Conservation (phyloP, 2,329 filamentous ascomycete genomes). For the Penicillium hordei region DNA sequence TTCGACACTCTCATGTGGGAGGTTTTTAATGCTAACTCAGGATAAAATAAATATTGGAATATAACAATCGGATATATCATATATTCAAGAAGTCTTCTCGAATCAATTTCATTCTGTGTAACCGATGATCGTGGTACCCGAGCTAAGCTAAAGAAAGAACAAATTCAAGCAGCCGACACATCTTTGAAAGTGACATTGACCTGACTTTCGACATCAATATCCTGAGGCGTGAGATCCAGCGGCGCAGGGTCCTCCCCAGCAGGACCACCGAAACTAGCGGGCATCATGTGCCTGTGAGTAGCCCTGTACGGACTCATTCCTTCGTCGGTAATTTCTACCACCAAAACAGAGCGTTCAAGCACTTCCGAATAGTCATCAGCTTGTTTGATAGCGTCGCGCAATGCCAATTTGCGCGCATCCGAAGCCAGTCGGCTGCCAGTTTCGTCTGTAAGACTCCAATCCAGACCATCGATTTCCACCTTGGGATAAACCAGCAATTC, state of each 20-base stretch:
- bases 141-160: not conserved
- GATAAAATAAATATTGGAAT: not conserved
- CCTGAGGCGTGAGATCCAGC: slow-evolving; percentile 15
- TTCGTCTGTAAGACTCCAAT: slow-evolving; percentile 29
- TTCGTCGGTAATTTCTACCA: slow-evolving; percentile 17
- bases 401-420: slow-evolving; percentile 22
- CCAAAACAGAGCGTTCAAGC: slow-evolving; percentile 18
- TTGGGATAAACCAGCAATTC: slow-evolving; percentile 18
- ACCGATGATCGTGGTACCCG: not conserved
- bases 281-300: not conserved
- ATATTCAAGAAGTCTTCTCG: not conserved
- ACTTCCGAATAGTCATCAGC: slow-evolving; percentile 25
- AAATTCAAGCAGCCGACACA: not conserved
- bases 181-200: slow-evolving; percentile 10
- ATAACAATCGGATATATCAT: not conserved
- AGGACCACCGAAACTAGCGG: not conserved
- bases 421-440: slow-evolving; percentile 20
- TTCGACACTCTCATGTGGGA: slow-evolving; percentile 35
- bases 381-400: slow-evolving; percentile 27
- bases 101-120: not conserved
- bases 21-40: slow-evolving; percentile 20
- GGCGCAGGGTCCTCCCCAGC: not conserved
- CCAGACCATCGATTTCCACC: slow-evolving; percentile 24
- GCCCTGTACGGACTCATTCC: not conserved
- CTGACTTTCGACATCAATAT: slow-evolving; percentile 9